phyloP scores from a whole-genome alignment of 2,329 filamentous ascomycete genomes.

The Venturia pyrina region DNA sequence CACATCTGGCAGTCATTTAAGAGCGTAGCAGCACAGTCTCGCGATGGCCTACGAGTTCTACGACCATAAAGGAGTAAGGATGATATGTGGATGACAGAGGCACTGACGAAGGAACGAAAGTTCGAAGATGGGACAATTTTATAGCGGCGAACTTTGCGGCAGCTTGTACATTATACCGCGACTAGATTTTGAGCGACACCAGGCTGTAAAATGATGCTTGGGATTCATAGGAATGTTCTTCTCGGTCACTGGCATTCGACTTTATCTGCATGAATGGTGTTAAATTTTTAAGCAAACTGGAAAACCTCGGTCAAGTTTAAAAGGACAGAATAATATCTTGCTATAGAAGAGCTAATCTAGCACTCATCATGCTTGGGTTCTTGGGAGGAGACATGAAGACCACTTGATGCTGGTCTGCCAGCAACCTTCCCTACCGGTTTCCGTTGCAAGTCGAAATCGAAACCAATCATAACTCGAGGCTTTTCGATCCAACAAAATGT shows the following conservation, averaged over 20 bases:
- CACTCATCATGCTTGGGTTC: too few relatives aligned
- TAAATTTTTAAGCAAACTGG: not conserved
- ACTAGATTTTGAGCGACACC: not conserved
- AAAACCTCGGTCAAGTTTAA: not conserved
- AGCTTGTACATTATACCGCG: constrained; percentile 1
- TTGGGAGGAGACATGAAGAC: too few relatives aligned
- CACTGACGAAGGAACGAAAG: not conserved
- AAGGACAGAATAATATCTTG: too few relatives aligned
- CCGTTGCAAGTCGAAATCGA: too few relatives aligned
- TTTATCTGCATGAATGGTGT: not conserved
- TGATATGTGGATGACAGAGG: not conserved
- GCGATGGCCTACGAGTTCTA: constrained; percentile 38
- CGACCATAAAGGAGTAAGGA: constrained; percentile 26
- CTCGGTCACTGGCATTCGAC: not conserved
- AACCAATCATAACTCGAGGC: too few relatives aligned
- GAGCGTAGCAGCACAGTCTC: constrained; percentile 36
- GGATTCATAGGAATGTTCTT: not conserved
- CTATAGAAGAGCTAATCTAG: too few relatives aligned
- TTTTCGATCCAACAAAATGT: too few relatives aligned
- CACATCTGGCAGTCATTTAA: constrained; percentile 36
- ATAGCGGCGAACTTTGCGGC: not conserved
- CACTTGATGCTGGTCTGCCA: too few relatives aligned
- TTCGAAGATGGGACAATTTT: not conserved
- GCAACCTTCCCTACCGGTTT: too few relatives aligned
- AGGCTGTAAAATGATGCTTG: not conserved